Evolutionary conservation across 495 filamentous ascomycete genomes (phyloP), one percentile per base, ranked within the genome.

Genomic region (Hyaloscypha variabilis): DNA sequence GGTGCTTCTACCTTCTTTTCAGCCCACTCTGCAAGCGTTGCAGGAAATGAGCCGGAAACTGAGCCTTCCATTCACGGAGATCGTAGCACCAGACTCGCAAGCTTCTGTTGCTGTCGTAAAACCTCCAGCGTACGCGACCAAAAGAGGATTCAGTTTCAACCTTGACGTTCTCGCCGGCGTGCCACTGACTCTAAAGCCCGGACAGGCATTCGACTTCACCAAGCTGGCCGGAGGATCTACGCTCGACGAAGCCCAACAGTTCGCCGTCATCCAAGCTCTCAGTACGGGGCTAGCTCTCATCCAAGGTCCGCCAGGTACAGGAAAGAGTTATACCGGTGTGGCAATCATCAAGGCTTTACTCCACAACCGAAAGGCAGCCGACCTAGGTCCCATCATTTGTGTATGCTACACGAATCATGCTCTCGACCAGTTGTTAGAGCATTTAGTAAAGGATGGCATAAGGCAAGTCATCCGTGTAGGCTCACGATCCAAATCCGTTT

Each of bases 251-350:
- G 81, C 79, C 0, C 89, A 96, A 71, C 81, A 82, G 17, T 50
- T 71, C 0, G 85, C 88, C 4, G 72, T 91, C 19, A 70, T 90
- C 2, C 71, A 80, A 29, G 77, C 85, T 19, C 76, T 96, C 3
- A 81, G 77, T 2, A 78, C 81, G 3, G 75, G 76, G 5, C 66
- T 92, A 25, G 85, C 85, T 8, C 76, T 93, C 0, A 90, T 94
- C 31, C 90, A 95, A 79, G 92, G 92, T 0, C 92, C 91, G 0
- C 92, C 92, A 4, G 91, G 92, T 1, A 94, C 91, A 3, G 91
- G 92, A 4, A 95, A 96, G 72, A 84, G 79, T 25, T 71, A 71
- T 65, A 63, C 64, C 24, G 68, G 76, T 55, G 73, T 75, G 60
- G 63, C 79, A 36, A 70, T 87, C 55, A 79, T 91, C 24, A 85